Base-by-base conservation (phyloP, 495 filamentous ascomycete species). In the Daldinia caldariorum region DNA sequence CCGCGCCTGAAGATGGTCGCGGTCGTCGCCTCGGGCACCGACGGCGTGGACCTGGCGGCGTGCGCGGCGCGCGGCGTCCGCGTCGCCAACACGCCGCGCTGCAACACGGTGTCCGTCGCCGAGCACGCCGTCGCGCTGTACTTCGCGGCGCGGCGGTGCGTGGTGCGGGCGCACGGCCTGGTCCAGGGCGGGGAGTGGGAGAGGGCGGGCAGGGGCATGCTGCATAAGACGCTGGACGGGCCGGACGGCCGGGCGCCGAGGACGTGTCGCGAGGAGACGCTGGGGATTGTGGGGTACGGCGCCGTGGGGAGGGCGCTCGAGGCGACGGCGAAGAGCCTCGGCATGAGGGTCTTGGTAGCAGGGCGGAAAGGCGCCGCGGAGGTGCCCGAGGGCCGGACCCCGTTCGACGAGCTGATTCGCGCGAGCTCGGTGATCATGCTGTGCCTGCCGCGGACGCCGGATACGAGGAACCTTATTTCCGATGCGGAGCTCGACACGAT, bases 81-180 rank as follows among this genome's bases (percentile, higher is more conserved):
- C 0, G 82, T 88, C 0, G 75, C 73, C 51, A 83, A 86, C 73
- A 81, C 79, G 1, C 85, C 85, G 12, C 78, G 78, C 10, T 81
- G 82, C 32, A 87, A 86, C 58, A 77, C 83, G 9, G 82, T 82
- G 18, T 76, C 78, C 10, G 86, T 88, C 2, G 81, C 79, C n/a
- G 86, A 88, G 69, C 85, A 88, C 75, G 82, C 81, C 0, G 75
- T 88, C 14, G 81, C 79, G 22, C 68, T 88, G 54, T 88, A 86
- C 66, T 88, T 87, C 71, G 79, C 84, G 4, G 74, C 82, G 51
- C 78, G 85, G 47, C 78, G 87, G 49, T 80, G 78, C n/a, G 71
- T 87, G 6, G 72, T 82, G 7, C 64, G 77, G 16, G 75, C 85
- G 74, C 81, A 76, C 26, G 37, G 50, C 2, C n/a, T 66, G 31